Evolutionary conservation across 805 yeast species (phyloP), one percentile per base, ranked within the genome.

Genomic region (Yarrowia bubula): DNA sequence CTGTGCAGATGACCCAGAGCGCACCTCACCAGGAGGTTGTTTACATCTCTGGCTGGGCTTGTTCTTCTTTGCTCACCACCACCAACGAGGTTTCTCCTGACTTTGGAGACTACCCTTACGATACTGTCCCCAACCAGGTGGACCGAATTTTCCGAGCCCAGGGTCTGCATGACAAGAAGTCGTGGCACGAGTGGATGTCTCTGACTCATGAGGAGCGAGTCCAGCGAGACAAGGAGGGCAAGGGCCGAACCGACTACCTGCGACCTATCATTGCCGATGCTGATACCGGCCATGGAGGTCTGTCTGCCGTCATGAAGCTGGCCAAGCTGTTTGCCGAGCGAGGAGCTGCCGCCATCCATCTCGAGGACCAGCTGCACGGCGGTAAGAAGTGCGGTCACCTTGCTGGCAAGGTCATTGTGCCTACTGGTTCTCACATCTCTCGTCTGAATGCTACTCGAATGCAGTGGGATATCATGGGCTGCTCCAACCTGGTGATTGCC

Each of bases 101-200:
- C 70, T 83, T 84, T 72, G 89, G 88, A 18, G 89, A 86, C 71
- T 86, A 86, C 70, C 89, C 89, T 0, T 85, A 85, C 69, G 85
- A 85, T 69, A 86, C 89, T 0, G 87, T 86, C 1, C 89, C 89
- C n/a, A 83, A 83, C 69, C 86, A 84, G 70, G 88, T 84, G 6
- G 85, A 84, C 65, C 77, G 87, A 64, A 70, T 85, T 38, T 84
- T 84, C 73, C 80, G 82, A 68, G 85, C 87, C 1, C 88, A 85
- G 73, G 76, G 75, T 67, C 75, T 84, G 69, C 89, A 85, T 69
- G 89, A 85, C 70, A 78, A 78, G 53, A 83, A 83, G 70, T 69
- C 82, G 1, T 79, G 77, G 71, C 75, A 77, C 65, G 78, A 78
- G 58, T 80, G 80, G 79, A 68, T 75, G 57, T 47, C 69, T 8